Conservation (phyloP, 495 filamentous ascomycete species). For the Cercophora scortea region DNA sequence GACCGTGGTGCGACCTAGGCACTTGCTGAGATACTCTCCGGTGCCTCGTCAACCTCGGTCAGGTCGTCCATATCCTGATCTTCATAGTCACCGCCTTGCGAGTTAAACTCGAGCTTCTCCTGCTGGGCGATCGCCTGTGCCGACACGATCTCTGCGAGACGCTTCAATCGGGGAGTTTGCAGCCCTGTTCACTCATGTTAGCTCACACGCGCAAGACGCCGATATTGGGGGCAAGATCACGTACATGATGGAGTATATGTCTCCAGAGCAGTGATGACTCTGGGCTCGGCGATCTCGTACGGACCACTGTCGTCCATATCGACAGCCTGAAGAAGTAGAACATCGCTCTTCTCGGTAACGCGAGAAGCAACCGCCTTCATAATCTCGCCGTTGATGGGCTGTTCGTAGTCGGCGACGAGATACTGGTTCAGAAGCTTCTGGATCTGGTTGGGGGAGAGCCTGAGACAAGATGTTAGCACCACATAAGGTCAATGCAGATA, state of each 20-base stretch:
- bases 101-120: conserved; percentile 61
- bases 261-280: conserved; percentile 91
- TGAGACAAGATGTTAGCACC: conserved; percentile 24
- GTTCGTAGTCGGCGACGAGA: conserved; percentile 97
- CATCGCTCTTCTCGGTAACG: conserved; percentile 97
- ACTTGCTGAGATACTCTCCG: conserved; percentile 17
- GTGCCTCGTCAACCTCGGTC: conserved; percentile 36
- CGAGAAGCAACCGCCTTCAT: conserved; percentile 98
- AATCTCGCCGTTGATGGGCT: conserved; percentile 98
- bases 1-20: conserved; percentile 21
- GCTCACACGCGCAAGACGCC: neutral
- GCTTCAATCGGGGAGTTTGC: conserved; percentile 89
- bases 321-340: conserved; percentile 82
- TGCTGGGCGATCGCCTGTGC: conserved; percentile 91
- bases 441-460: conserved; percentile 97
- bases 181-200: conserved; percentile 52
- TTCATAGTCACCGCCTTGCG: conserved; percentile 29
- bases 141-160: conserved; percentile 94
- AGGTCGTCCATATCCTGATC: conserved; percentile 29
- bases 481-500: neutral
- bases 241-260: conserved; percentile 94
- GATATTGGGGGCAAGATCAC: conserved; percentile 20
- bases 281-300: conserved; percentile 96
- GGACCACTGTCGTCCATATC: conserved; percentile 99
- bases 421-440: conserved; percentile 99